Evolutionary conservation across 305 asterid genomes (phyloP).

Genomic region (Fraxinus platypoda): DNA sequence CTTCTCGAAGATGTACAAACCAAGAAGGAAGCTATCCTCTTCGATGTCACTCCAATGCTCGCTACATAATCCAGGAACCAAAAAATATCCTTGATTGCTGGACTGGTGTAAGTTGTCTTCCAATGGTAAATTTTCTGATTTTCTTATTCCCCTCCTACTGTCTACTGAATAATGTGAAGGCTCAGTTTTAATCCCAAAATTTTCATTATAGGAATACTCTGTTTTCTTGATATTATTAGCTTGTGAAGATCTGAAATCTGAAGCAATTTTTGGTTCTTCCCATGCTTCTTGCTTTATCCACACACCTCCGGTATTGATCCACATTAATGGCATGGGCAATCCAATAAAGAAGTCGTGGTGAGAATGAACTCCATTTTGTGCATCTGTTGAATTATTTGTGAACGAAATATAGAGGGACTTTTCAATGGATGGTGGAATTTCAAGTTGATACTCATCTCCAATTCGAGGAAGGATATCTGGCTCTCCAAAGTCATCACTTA

Average conservation of each 20-base stretch:
- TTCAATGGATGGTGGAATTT: constrained; percentile 41
- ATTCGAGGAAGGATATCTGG: constrained; percentile 46
- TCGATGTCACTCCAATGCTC: constrained; percentile 54
- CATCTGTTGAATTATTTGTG: not conserved
- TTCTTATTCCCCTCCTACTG: not conserved
- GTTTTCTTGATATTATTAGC: not conserved
- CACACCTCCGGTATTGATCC: constrained; percentile 11
- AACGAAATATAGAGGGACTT: constrained; percentile 14
- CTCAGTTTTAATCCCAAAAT: not conserved
- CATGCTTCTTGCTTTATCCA: constrained; percentile 9
- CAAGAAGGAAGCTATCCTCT: constrained; percentile 53
- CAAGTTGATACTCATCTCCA: constrained; percentile 63
- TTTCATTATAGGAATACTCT: constrained; percentile 21
- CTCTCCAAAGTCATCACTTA: constrained; percentile 19
- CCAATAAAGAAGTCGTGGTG: constrained; percentile 32
- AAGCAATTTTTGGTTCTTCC: constrained; percentile 19
- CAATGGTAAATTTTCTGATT: not conserved
- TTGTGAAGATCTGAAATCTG: constrained; percentile 13
- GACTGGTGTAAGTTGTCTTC: constrained; percentile 23
- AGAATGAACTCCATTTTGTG: constrained; percentile 3
- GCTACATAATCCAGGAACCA: constrained; percentile 47
- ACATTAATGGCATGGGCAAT: constrained; percentile 39
- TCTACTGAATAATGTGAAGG: constrained; percentile 15
- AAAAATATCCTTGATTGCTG: constrained; percentile 18
- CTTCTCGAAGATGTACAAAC: constrained; percentile 62